A percentile compares a stretch with the other conserved stretches of the same genome.
Evolutionary conservation across 1,284 basidiomycete species (phyloP).

Genomic region (Vanrija sp.): DNA sequence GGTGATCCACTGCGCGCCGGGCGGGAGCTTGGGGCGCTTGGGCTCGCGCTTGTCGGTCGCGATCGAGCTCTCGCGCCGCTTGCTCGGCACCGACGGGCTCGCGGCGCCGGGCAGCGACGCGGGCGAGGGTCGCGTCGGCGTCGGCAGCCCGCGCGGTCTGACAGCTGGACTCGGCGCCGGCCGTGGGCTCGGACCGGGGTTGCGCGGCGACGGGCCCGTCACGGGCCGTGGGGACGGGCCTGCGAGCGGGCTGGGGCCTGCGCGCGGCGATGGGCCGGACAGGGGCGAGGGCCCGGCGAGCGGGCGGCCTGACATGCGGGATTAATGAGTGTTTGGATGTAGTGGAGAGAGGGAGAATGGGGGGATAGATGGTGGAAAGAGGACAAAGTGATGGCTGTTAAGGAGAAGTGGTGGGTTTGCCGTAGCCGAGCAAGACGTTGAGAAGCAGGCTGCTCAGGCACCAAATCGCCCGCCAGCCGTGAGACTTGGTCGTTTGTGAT

Average conservation of each 20-base stretch:
- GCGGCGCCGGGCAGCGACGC: neutral
- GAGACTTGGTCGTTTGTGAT: too few species aligned
- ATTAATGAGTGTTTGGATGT: too few species aligned
- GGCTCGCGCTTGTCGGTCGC: constrained; percentile 1
- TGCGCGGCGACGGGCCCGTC: constrained; percentile 10
- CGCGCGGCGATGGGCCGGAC: neutral
- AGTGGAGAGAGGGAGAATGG: too few species aligned
- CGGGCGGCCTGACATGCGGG: too few species aligned
- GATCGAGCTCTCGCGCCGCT: neutral
- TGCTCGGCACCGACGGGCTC: neutral
- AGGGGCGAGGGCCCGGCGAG: too few species aligned
- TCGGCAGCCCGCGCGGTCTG: constrained; percentile 3
- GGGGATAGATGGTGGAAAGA: too few species aligned
- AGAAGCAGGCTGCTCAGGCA: too few species aligned
- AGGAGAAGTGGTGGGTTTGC: too few species aligned
- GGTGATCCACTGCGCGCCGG: constrained; percentile 27
- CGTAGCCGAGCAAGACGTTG: too few species aligned
- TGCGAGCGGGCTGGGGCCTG: constrained; percentile 6
- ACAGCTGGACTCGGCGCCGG: neutral
- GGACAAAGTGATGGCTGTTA: too few species aligned
- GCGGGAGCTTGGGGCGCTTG: constrained; percentile 13
- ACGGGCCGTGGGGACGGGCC: constrained; percentile 7
- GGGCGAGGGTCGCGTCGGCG: constrained; percentile 6
- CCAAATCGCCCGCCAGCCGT: too few species aligned
- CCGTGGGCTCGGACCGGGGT: constrained; percentile 5